Evolutionary conservation across 257 asterid species (phyloP).

Genomic region (Cruciata laevipes): DNA sequence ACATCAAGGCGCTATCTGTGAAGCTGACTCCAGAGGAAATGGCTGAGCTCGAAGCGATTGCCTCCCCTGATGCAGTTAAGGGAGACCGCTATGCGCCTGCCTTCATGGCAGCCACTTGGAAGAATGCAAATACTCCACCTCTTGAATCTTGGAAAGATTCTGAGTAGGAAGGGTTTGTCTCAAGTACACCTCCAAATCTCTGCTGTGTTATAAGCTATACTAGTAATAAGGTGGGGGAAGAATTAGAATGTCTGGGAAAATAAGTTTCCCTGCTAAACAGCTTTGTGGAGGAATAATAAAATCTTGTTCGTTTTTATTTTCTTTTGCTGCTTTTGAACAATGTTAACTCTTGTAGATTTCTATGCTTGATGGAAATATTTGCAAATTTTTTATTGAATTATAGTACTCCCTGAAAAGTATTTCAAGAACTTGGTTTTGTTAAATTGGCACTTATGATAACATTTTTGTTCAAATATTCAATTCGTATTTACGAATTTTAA

Average conservation of each 20-base stretch:
- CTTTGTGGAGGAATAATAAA: background rate
- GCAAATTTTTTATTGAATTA: no score
- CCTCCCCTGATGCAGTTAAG: conserved; percentile 29
- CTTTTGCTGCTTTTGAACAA: background rate
- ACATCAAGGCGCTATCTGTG: conserved; percentile 27
- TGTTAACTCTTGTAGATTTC: background rate
- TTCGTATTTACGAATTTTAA: no score
- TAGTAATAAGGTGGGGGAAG: background rate
- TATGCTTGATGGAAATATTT: no score
- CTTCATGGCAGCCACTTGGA: conserved; percentile 11
- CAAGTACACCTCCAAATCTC: background rate
- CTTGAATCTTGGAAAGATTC: conserved; percentile 25
- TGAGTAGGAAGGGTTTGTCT: background rate
- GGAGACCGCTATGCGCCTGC: conserved; percentile 32
- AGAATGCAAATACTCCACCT: conserved; percentile 26
- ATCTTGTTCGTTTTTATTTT: background rate
- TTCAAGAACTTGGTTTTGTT: no score
- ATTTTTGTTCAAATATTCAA: no score
- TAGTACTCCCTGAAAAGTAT: no score
- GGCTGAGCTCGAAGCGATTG: conserved; percentile 35
- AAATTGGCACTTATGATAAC: no score
- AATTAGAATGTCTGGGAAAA: background rate
- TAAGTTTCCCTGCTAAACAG: background rate
- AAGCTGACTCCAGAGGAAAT: conserved; percentile 27
- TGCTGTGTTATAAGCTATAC: background rate